Conservation (phyloP, 2,329 filamentous ascomycete genomes). For the Elsinoe necatrix region DNA sequence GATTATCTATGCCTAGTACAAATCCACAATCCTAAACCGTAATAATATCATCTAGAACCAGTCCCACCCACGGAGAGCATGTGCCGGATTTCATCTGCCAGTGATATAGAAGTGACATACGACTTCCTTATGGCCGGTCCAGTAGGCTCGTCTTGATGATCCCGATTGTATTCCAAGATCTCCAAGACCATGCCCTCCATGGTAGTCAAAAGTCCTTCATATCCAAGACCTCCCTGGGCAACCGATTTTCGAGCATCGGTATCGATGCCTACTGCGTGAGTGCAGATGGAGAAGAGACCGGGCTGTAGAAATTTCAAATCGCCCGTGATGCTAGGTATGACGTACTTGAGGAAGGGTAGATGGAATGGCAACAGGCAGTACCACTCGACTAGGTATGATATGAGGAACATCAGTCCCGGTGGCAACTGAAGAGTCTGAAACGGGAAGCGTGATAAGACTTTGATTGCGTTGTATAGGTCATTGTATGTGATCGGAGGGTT, state of each 20-base stretch:
- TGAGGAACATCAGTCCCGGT: neutral
- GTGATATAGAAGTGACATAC: neutral
- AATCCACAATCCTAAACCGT: neutral
- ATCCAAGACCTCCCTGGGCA: neutral
- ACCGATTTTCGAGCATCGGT: neutral
- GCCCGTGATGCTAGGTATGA: neutral
- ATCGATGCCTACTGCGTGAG: neutral
- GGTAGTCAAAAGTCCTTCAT: neutral
- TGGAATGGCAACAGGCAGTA: neutral
- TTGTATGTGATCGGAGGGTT: neutral
- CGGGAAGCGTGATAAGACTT: neutral
- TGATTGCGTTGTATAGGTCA: neutral
- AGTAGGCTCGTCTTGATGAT: neutral
- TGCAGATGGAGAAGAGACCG: neutral
- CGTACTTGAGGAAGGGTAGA: neutral
- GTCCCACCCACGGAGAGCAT: neutral
- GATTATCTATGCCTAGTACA: neutral
- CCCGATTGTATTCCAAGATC: neutral
- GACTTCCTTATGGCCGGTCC: neutral
- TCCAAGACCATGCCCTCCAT: neutral
- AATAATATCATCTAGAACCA: neutral
- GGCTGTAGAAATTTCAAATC: neutral
- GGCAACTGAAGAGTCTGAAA: neutral
- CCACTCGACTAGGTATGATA: neutral
- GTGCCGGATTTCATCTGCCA: conserved; percentile 1